Conservation (phyloP, 192 early-diverging fungal genomes). For the Phlyctochytrium arcticum region DNA sequence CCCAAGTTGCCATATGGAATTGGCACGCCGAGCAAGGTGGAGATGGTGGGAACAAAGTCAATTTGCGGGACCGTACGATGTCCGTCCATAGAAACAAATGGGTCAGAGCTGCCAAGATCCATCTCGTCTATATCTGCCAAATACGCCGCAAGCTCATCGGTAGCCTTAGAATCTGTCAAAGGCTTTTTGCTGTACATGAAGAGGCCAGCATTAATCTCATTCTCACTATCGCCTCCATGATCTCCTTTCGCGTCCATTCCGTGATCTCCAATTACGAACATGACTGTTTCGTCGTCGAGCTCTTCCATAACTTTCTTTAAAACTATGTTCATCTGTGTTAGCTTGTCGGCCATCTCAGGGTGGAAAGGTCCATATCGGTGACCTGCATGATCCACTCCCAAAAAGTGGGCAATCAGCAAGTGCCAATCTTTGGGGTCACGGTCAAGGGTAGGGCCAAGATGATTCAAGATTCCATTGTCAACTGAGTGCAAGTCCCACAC, state of each 20-base stretch:
- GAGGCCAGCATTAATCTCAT: constrained; percentile 81
- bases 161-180: constrained; percentile 1
- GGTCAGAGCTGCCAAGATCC: constrained; percentile 22
- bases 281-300: constrained; percentile 73
- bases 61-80: constrained; percentile 78
- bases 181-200: constrained; percentile 74
- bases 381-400: constrained; percentile 96
- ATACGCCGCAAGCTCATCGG: constrained; percentile 1
- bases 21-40: constrained; percentile 74
- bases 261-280: constrained; percentile 94
- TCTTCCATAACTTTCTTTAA: constrained; percentile 59
- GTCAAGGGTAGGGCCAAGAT: constrained; percentile 48
- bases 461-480: constrained; percentile 75
- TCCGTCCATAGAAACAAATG: constrained; percentile 22
- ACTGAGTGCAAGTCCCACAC: constrained; percentile 93
- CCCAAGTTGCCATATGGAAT: constrained; percentile 95
- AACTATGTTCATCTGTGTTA: constrained; percentile 80
- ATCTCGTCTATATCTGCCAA: background rate
- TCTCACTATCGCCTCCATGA: constrained; percentile 92
- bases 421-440: constrained; percentile 56
- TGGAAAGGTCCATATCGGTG: constrained; percentile 87
- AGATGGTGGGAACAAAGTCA: constrained; percentile 83
- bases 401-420: constrained; percentile 83
- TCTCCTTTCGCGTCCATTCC: constrained; percentile 95
- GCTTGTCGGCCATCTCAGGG: constrained; percentile 79